Evolutionary conservation across 2,329 filamentous ascomycete genomes (phyloP).

Genomic region (Alternaria gansuensis): DNA sequence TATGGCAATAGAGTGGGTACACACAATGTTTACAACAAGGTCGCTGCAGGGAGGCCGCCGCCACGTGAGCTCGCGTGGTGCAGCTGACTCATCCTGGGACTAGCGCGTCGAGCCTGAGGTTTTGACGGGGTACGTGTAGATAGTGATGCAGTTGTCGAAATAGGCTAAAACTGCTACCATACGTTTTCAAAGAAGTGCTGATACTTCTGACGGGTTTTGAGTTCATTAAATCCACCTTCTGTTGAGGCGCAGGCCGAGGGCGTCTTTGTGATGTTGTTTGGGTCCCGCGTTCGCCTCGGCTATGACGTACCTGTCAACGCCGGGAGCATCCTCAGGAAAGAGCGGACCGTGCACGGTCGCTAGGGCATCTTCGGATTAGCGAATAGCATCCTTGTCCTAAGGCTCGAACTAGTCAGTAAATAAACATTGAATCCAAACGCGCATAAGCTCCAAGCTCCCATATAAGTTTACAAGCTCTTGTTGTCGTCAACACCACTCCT

Average conservation of each 20-base stretch:
- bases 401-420: conserved; percentile 24
- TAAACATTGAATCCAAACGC: conserved; percentile 24
- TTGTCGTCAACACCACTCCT: conserved; percentile 41
- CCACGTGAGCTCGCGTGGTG: conserved; percentile 29
- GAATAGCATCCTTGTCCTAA: conserved; percentile 13
- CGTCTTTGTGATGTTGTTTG: conserved; percentile 27
- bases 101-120: conserved; percentile 11
- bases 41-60: conserved; percentile 1
- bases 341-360: conserved; percentile 18
- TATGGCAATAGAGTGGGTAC: conserved; percentile 28
- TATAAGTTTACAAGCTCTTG: conserved; percentile 39
- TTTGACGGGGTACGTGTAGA: conserved; percentile 4
- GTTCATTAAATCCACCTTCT: background rate
- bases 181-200: background rate
- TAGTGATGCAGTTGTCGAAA: background rate
- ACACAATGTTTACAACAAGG: conserved; percentile 26
- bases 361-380: conserved; percentile 18
- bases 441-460: conserved; percentile 31
- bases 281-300: conserved; percentile 28
- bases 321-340: conserved; percentile 7
- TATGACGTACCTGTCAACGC: conserved; percentile 24
- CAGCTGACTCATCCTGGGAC: conserved; percentile 7
- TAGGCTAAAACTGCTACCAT: background rate
- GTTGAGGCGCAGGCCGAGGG: conserved; percentile 27
- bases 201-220: background rate